A percentile compares a stretch with the other conserved stretches of the same genome.
phyloP scores from a whole-genome alignment of 129 eudicot species.

The Gnaphalium uliginosum region DNA sequence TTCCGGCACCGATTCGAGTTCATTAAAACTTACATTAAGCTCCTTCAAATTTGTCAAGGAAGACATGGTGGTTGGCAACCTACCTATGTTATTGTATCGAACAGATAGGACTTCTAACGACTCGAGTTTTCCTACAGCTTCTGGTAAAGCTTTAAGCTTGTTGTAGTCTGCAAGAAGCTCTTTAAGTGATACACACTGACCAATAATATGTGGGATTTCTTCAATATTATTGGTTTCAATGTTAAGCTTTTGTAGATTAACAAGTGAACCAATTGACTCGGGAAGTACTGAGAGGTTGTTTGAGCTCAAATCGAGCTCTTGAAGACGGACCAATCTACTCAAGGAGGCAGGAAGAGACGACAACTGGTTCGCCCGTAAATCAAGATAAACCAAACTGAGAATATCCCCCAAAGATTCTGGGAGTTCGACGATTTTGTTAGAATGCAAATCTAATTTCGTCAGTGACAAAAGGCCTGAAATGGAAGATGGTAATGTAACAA shows the following conservation, averaged over 20 bases:
- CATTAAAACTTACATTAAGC: constrained; percentile 90
- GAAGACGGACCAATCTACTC: constrained; percentile 55
- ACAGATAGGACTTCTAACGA: constrained; percentile 63
- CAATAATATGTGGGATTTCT: constrained; percentile 84
- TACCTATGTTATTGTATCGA: constrained; percentile 75
- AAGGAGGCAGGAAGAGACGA: constrained; percentile 57
- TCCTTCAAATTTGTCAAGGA: constrained; percentile 61
- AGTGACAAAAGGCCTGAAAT: constrained; percentile 66
- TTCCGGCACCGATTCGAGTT: constrained; percentile 81
- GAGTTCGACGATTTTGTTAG: constrained; percentile 59
- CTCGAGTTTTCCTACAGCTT: constrained; percentile 75
- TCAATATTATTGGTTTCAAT: constrained; percentile 82
- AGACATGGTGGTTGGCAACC: constrained; percentile 88
- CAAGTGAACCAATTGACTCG: constrained; percentile 73
- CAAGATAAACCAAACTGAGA: constrained; percentile 61
- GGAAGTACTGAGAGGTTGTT: constrained; percentile 63
- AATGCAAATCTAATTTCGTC: constrained; percentile 69
- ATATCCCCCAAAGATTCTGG: constrained; percentile 88
- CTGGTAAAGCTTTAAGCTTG: constrained; percentile 89
- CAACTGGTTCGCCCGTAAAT: constrained; percentile 75
- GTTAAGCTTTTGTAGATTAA: constrained; percentile 58
- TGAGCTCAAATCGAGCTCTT: constrained; percentile 87
- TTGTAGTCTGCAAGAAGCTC: constrained; percentile 92
- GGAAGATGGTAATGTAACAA: constrained; percentile 58
- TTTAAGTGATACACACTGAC: constrained; percentile 73